A percentile compares a stretch with the other conserved stretches of the same genome.
These are phyloP conservation scores for Hypoxylon sp. DNA, from an alignment of 2,329 filamentous ascomycete genomes.

Conservation along the genomic window DNA sequence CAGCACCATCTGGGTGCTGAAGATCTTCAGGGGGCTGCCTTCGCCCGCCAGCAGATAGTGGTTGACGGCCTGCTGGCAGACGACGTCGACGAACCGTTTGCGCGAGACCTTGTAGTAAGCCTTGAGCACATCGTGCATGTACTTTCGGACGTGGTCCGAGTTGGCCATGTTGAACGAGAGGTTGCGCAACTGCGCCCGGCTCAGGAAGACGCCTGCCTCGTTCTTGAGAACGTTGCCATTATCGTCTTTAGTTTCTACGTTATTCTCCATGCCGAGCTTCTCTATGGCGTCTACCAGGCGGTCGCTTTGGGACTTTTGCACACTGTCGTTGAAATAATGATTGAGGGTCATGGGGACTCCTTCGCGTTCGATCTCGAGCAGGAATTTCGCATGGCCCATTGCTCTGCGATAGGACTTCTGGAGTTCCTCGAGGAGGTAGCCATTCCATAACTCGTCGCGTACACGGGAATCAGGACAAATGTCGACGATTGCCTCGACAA, in stretches of 20 bases:
- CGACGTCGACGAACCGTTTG: slow-evolving; percentile 74
- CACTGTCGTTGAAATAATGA: slow-evolving; percentile 62
- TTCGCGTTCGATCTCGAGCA: slow-evolving; percentile 65
- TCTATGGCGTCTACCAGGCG: slow-evolving; percentile 46
- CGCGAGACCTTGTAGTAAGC: slow-evolving; percentile 74
- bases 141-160: slow-evolving; percentile 59
- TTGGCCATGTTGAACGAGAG: slow-evolving; percentile 50
- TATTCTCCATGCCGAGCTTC: slow-evolving; percentile 22
- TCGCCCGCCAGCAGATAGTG: slow-evolving; percentile 67
- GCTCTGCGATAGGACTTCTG: slow-evolving; percentile 60
- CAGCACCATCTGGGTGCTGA: slow-evolving; percentile 67
- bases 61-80: slow-evolving; percentile 72
- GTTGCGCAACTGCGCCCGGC: slow-evolving; percentile 41
- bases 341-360: slow-evolving; percentile 64
- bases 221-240: background rate
- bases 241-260: background rate
- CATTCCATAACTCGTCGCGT: slow-evolving; percentile 57
- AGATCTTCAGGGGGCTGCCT: slow-evolving; percentile 66
- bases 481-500: slow-evolving; percentile 56
- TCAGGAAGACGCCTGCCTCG: slow-evolving; percentile 45
- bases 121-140: slow-evolving; percentile 72
- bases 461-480: slow-evolving; percentile 62
- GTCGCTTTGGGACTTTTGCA: slow-evolving; percentile 50
- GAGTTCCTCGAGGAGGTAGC: slow-evolving; percentile 60
- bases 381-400: slow-evolving; percentile 61